These are phyloP conservation scores for Epichloe typhina DNA, from an alignment of 2,329 filamentous ascomycete species.

Conservation along the genomic window DNA sequence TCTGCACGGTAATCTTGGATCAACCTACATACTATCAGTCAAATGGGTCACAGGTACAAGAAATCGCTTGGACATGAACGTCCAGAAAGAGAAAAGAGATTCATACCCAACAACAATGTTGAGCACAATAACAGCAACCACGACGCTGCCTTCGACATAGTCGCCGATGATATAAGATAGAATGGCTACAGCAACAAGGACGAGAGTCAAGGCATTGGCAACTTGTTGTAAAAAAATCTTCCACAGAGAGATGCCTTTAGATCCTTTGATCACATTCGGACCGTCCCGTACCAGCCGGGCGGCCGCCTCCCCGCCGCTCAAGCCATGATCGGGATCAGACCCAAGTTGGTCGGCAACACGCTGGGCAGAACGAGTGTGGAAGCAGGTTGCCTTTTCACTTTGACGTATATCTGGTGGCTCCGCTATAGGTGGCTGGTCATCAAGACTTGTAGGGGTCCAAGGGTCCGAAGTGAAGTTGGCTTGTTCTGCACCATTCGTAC, in stretches of 20 bases:
- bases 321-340: slow-evolving; percentile 41
- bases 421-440: slow-evolving; percentile 28
- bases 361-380: slow-evolving; percentile 23
- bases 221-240: slow-evolving; percentile 67
- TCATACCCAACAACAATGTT: slow-evolving; percentile 54
- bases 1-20: slow-evolving; percentile 49
- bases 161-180: slow-evolving; percentile 52
- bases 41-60: neutral
- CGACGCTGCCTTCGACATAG: slow-evolving; percentile 50
- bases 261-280: slow-evolving; percentile 57
- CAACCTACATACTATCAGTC: slow-evolving; percentile 24
- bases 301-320: slow-evolving; percentile 48
- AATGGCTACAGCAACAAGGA: slow-evolving; percentile 63
- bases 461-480: slow-evolving; percentile 25
- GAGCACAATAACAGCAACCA: slow-evolving; percentile 50
- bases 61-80: neutral
- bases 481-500: slow-evolving; percentile 29
- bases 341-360: slow-evolving; percentile 24
- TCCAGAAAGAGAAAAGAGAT: neutral
- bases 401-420: slow-evolving; percentile 19
- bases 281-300: slow-evolving; percentile 53
- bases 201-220: slow-evolving; percentile 63
- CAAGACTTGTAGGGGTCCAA: slow-evolving; percentile 20
- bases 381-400: slow-evolving; percentile 19
- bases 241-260: slow-evolving; percentile 59